Base-by-base conservation (phyloP, 1,284 basidiomycete species). In the Irpex rosettiformis region DNA sequence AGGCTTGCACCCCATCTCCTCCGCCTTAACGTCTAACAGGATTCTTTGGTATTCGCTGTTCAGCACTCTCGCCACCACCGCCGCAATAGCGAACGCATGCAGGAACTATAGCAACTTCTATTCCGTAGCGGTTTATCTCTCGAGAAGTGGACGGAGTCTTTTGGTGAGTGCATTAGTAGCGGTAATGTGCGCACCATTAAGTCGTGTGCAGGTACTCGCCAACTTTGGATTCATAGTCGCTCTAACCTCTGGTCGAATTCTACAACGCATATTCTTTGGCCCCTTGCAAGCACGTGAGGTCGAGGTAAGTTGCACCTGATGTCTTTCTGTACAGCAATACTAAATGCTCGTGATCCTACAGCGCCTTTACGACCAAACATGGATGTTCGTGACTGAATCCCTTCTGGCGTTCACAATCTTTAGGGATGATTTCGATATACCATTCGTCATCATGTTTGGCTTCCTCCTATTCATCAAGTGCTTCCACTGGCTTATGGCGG, bases 301-400 rank as follows among this genome's bases (percentile, higher is more conserved):
- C 51, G 97, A 99, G 83, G 95, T 94, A 69, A 51, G 84, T 69
- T 13, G 30, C 89, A 13, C 40, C 27, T 52, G 3, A 49, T 55
- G 49, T 33, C 43, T n/a, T 25, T 59, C 40, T 29, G 33, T 43
- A 47, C 37, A 43, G 24, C 21, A 40, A 25, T 18, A 45, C 33
- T 54, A 21, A n/a, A 61, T 18, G n/a, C 28, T 53, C 42, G 18
- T 55, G 29, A 45, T 53, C 58, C 52, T 37, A 2, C 69, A 96
- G 93, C 90, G 96, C 49, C 79, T 99, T 1, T 97, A 97, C 73
- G 96, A 99, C 70, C 83, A 93, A 61, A 82, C 94, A 47, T 98
- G 97, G 96, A 96, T 96, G 77, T 97, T 97, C 73, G 85, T 98
- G 57, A 98, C 96, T 0, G 96, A 99, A 72, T 96, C 93, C 4